Evolutionary conservation across 31 red algal species (phyloP).

Genomic region (Asparagopsis taxiformis): DNA sequence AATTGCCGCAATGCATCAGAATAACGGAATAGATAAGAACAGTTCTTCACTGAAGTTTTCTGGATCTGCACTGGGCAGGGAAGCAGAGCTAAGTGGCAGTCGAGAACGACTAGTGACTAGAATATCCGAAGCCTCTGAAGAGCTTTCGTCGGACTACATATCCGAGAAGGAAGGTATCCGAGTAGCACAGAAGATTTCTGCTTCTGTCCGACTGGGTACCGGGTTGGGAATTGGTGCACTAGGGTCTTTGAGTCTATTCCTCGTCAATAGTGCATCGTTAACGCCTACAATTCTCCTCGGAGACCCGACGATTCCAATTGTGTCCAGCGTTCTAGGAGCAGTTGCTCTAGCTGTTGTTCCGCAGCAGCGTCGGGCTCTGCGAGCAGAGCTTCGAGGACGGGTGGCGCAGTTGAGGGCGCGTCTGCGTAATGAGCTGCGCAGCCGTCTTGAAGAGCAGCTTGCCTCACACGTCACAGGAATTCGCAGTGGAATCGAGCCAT

Average conservation of each 20-base stretch:
- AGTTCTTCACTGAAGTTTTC: background rate
- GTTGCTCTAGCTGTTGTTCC: conserved; percentile 15
- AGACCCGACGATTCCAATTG: conserved; percentile 17
- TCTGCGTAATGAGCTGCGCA: conserved; percentile 15
- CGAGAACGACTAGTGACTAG: conserved; percentile 13
- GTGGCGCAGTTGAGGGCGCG: conserved; percentile 3
- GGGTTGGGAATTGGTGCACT: conserved; percentile 17
- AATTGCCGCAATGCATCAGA: background rate
- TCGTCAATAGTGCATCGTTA: conserved; percentile 5
- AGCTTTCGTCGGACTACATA: conserved; percentile 10
- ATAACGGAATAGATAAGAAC: background rate
- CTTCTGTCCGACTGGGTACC: conserved; percentile 1
- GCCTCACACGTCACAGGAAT: conserved; percentile 11
- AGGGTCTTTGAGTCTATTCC: conserved; percentile 17
- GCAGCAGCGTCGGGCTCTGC: conserved; percentile 18
- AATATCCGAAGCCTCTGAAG: conserved; percentile 16
- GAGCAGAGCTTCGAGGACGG: conserved; percentile 10
- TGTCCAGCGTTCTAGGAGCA: background rate
- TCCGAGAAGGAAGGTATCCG: conserved; percentile 7
- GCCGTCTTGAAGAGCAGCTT: conserved; percentile 8
- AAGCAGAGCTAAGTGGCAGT: background rate
- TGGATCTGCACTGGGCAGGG: background rate
- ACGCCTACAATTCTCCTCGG: background rate
- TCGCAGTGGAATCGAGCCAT: conserved; percentile 19
- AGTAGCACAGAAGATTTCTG: conserved; percentile 18